Evolutionary conservation across 345 rosid genomes (phyloP).

Genomic region (Nephelium lappaceum): DNA sequence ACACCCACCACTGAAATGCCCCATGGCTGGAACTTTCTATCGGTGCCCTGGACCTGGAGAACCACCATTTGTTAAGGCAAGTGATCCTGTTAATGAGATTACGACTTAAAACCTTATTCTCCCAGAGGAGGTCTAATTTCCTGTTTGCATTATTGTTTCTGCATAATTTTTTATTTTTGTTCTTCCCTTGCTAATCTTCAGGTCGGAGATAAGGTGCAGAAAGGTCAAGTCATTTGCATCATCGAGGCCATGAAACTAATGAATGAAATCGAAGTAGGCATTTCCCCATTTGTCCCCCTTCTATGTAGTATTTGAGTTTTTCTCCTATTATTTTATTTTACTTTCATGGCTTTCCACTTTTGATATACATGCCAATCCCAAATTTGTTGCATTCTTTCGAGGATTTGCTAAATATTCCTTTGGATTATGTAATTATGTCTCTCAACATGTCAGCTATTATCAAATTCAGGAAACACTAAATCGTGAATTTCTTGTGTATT

Average conservation of each 20-base stretch:
- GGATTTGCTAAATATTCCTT: background rate
- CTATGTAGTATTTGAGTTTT: background rate
- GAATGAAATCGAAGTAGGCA: slow-evolving; percentile 93
- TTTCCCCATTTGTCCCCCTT: slow-evolving; percentile 12
- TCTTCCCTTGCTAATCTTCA: slow-evolving; percentile 19
- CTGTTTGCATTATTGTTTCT: background rate
- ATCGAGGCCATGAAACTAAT: slow-evolving; percentile 98
- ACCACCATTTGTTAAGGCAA: slow-evolving; percentile 90
- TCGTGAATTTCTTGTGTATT: background rate
- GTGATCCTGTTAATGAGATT: background rate
- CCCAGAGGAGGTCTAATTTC: background rate
- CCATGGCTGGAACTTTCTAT: slow-evolving; percentile 99
- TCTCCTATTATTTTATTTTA: background rate
- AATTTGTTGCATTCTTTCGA: background rate
- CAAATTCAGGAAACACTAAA: background rate
- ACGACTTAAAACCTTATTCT: background rate
- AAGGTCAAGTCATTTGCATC: slow-evolving; percentile 93
- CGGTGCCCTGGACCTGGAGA: slow-evolving; percentile 85
- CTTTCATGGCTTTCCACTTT: background rate
- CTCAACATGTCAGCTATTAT: background rate
- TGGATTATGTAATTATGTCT: background rate
- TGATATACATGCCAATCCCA: background rate
- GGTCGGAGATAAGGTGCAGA: slow-evolving; percentile 98
- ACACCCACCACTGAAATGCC: slow-evolving; percentile 73
- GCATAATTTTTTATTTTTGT: background rate